These are phyloP conservation scores for Linnemannia exigua DNA, from an alignment of 192 early-diverging fungal genomes.

Conservation along the genomic window DNA sequence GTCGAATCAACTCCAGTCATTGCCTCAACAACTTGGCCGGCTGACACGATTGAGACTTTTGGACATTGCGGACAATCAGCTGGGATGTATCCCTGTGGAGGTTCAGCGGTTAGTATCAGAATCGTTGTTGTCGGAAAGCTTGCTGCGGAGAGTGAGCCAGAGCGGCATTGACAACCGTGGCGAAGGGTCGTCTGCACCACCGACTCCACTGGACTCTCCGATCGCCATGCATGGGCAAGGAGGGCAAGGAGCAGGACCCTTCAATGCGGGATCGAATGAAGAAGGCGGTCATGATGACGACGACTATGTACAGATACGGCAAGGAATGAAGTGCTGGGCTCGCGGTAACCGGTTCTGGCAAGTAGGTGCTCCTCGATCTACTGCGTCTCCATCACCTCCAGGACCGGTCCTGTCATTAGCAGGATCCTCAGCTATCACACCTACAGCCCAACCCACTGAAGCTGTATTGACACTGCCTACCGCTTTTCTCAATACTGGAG, in stretches of 20 bases:
- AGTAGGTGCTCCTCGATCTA: constrained; percentile 20
- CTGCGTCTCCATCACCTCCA: constrained; percentile 6
- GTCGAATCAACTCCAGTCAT: constrained; percentile 36
- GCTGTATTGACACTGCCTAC: not conserved
- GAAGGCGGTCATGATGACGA: constrained; percentile 57
- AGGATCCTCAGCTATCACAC: not conserved
- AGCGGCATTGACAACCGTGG: not conserved
- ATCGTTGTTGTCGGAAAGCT: constrained; percentile 18
- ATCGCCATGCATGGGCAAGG: not conserved
- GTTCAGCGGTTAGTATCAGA: constrained; percentile 47
- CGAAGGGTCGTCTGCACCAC: constrained; percentile 12
- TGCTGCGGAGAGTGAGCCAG: constrained; percentile 26
- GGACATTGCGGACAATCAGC: constrained; percentile 49
- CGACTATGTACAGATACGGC: constrained; percentile 54
- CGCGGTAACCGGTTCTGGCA: constrained; percentile 54
- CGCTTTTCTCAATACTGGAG: not conserved
- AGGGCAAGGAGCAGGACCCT: not conserved
- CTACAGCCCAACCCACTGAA: not conserved
- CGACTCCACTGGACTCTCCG: not conserved
- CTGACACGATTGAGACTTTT: constrained; percentile 38
- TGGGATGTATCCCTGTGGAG: constrained; percentile 54
- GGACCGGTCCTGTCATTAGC: not conserved
- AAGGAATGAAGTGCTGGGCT: constrained; percentile 57
- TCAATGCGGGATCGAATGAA: constrained; percentile 7
- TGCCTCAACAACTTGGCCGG: constrained; percentile 44